phyloP scores from a whole-genome alignment of 1,284 basidiomycete species.

The Rhodotorula sp. region DNA sequence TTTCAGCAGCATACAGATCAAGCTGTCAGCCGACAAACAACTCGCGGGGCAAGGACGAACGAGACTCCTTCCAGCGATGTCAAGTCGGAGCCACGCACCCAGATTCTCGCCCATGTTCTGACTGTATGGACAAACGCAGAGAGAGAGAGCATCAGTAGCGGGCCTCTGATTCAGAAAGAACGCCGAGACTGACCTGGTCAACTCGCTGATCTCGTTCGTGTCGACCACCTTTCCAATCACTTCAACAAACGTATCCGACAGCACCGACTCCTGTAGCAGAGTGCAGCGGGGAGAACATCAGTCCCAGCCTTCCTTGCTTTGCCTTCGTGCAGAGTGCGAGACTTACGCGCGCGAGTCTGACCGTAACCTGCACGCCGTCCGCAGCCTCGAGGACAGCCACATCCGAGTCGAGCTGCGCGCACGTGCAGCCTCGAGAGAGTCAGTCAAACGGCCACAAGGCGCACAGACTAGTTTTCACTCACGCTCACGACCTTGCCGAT shows the following conservation, averaged over 20 bases:
- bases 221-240: slow-evolving; percentile 69
- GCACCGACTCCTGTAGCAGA: slow-evolving; percentile 35
- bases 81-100: slow-evolving; percentile 56
- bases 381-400: slow-evolving; percentile 64
- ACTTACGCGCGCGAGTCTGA: slow-evolving; percentile 58
- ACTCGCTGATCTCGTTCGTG: slow-evolving; percentile 62
- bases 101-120: slow-evolving; percentile 65
- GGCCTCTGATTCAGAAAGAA: background rate
- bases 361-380: slow-evolving; percentile 69
- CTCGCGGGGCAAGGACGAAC: background rate
- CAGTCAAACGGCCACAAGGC: too few species aligned
- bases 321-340: background rate
- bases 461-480: slow-evolving; percentile 37
- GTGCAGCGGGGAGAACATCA: background rate
- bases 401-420: slow-evolving; percentile 58
- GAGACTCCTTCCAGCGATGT: background rate
- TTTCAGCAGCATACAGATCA: background rate
- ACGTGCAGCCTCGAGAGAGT: background rate
- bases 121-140: slow-evolving; percentile 33
- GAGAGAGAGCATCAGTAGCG: background rate
- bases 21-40: background rate
- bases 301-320: too few species aligned
- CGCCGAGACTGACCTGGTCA: slow-evolving; percentile 51
- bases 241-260: slow-evolving; percentile 66
- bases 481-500: slow-evolving; percentile 69